Conservation (phyloP, 2,329 filamentous ascomycete genomes). For the Xylariales sp. region DNA sequence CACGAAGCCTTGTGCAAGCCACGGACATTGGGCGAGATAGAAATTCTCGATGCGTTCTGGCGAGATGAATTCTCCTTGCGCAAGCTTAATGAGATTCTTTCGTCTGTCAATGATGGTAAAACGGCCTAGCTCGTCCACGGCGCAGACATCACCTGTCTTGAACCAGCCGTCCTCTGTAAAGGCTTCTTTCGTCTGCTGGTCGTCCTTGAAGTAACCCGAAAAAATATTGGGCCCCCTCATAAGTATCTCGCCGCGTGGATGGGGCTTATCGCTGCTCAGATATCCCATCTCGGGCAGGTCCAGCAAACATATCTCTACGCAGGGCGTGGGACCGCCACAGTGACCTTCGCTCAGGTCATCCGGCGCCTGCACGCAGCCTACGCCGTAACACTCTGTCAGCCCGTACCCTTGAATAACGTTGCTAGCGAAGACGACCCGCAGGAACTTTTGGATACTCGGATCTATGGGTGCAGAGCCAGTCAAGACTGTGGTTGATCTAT, state of each 20-base stretch:
- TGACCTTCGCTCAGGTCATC: background rate
- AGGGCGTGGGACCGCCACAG: background rate
- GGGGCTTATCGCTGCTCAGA: background rate
- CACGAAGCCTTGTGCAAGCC: background rate
- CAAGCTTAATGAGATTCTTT: conserved; percentile 1
- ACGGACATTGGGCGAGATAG: background rate
- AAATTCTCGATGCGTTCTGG: background rate
- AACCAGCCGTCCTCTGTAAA: conserved; percentile 47
- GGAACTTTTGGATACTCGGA: background rate
- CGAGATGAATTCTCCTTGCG: background rate
- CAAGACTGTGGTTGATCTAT: background rate
- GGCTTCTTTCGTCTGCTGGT: conserved; percentile 50
- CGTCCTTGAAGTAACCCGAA: conserved; percentile 51
- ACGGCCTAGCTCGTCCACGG: conserved; percentile 1
- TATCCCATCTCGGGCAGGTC: conserved; percentile 1
- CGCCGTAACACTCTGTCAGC: background rate
- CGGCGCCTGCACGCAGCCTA: background rate
- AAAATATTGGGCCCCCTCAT: background rate
- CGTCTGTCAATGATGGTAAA: background rate
- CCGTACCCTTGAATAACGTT: background rate
- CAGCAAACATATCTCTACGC: background rate
- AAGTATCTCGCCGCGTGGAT: background rate
- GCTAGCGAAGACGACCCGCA: background rate
- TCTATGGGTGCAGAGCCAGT: background rate
- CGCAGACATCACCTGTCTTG: conserved; percentile 29